A percentile compares a stretch with the other conserved stretches of the same genome.
Evolutionary conservation across 352 stramenopile genomes (phyloP).

Genomic region (Pythium sp.): DNA sequence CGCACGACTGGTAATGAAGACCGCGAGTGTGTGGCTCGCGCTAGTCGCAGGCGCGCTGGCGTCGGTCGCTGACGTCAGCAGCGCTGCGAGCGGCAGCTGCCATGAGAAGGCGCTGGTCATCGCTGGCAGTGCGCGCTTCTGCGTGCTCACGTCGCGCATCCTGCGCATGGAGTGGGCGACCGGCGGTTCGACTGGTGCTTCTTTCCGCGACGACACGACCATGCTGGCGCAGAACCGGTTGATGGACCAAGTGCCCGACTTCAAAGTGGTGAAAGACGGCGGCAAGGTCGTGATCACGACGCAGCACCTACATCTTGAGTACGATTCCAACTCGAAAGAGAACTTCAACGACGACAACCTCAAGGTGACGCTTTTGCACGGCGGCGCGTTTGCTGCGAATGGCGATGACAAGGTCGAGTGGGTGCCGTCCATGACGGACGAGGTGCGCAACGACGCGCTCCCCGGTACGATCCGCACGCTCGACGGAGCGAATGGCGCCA

Average conservation of each 20-base stretch:
- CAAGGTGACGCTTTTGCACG: conserved; percentile 16
- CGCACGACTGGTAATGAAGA: not conserved
- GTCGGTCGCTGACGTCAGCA: not conserved
- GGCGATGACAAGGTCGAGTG: conserved; percentile 11
- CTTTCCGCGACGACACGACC: conserved; percentile 25
- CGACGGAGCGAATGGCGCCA: conserved; percentile 27
- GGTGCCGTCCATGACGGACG: conserved; percentile 24
- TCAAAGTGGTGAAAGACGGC: conserved; percentile 13
- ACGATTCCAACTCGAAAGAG: conserved; percentile 18
- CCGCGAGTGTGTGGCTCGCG: conserved; percentile 9
- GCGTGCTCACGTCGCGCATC: conserved; percentile 31
- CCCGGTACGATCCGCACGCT: conserved; percentile 41
- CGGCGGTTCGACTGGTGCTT: not conserved
- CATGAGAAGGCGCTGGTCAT: conserved; percentile 19
- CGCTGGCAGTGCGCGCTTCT: conserved; percentile 32
- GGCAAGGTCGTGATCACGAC: conserved; percentile 23
- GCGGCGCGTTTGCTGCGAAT: not conserved
- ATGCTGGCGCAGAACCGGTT: conserved; percentile 22
- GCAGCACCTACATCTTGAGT: conserved; percentile 16
- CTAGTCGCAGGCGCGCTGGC: not conserved
- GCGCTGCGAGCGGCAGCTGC: conserved; percentile 6
- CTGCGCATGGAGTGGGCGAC: conserved; percentile 34
- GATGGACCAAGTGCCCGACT: conserved; percentile 20
- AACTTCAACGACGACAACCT: conserved; percentile 31
- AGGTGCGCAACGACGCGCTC: conserved; percentile 19